Evolutionary conservation across 192 early-diverging fungal species (phyloP), one percentile per base, ranked within the genome.

Genomic region (Coemansia sp.): DNA sequence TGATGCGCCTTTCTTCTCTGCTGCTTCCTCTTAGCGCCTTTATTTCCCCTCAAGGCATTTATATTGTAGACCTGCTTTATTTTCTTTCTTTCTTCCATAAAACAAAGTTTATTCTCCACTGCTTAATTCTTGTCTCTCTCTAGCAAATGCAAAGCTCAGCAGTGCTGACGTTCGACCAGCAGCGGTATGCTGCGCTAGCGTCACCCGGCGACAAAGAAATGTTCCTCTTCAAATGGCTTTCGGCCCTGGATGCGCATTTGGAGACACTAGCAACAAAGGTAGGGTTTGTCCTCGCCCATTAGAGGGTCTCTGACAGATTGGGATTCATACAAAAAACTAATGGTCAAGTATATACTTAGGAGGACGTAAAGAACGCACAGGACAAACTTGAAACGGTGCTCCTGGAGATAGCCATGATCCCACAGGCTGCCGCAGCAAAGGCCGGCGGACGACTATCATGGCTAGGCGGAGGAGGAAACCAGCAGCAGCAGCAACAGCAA

Each of bases 191-290:
- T 9, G 50, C 61, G 6, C 63, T 83, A 8, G 68, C 58, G 15
- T 70, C 81, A 27, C 57, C 80, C 0, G 85, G 82, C 52, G 89
- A 91, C 62, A 84, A 88, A 55, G 96, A 98, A 68, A 79, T 94
- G 50, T 87, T 85, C 64, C 64, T 97, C 1, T 91, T 96, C 65
- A 92, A 93, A 70, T 98, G 94, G 94, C 84, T 98, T 10, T 86
- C 91, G 1, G 74, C 72, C 44, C 83, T 96, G 5, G 93, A 96
- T 80, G 82, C 84, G 31, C 85, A 91, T 45, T 61, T 93, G 11
- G 85, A 88, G 59, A 42, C 62, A 2, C 19, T 17, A 22, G 19
- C 53, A 31, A 20, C 22, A 47, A 44, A 61, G 55, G 57, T 55
- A 59, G n/a, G n/a, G n/a, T n/a, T n/a, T n/a, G n/a, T n/a, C n/a